A percentile compares a stretch with the other conserved stretches of the same genome.
phyloP scores from a whole-genome alignment of 805 yeast genomes.

The Pichia sporocuriosa region DNA sequence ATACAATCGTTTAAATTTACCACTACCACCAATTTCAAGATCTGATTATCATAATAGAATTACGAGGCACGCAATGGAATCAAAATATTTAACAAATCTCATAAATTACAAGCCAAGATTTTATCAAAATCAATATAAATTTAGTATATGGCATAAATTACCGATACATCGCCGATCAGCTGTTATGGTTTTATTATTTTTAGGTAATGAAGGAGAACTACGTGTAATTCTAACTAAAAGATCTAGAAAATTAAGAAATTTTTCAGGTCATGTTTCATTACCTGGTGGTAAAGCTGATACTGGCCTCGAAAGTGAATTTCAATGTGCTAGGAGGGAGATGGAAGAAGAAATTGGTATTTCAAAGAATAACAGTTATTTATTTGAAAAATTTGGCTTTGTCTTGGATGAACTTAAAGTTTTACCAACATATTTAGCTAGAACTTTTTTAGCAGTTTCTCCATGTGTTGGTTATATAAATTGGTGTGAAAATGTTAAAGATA shows the following conservation, averaged over 20 bases:
- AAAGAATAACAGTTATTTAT: slow-evolving; percentile 38
- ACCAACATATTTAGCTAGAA: slow-evolving; percentile 79
- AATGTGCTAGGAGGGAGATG: slow-evolving; percentile 75
- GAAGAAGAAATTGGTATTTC: slow-evolving; percentile 80
- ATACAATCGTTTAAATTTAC: background rate
- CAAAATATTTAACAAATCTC: slow-evolving; percentile 31
- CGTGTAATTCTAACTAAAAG: slow-evolving; percentile 76
- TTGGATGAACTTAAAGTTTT: slow-evolving; percentile 55
- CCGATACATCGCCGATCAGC: slow-evolving; percentile 71
- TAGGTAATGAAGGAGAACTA: slow-evolving; percentile 67
- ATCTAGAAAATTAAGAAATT: slow-evolving; percentile 58
- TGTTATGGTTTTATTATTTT: slow-evolving; percentile 67
- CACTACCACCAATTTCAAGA: slow-evolving; percentile 5
- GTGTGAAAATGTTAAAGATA: slow-evolving; percentile 27
- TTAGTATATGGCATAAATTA: slow-evolving; percentile 53
- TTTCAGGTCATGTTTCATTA: slow-evolving; percentile 85
- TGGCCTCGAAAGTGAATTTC: slow-evolving; percentile 58
- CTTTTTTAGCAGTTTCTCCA: slow-evolving; percentile 79
- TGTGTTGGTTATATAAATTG: slow-evolving; percentile 58
- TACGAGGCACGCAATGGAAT: slow-evolving; percentile 24
- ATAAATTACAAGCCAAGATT: slow-evolving; percentile 28
- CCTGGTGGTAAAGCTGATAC: slow-evolving; percentile 92
- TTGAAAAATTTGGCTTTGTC: slow-evolving; percentile 42
- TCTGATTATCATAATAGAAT: slow-evolving; percentile 8
- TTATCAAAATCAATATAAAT: slow-evolving; percentile 26